Base-by-base conservation (phyloP, 129 eudicot genomes). In the Flaveria trinervia region DNA sequence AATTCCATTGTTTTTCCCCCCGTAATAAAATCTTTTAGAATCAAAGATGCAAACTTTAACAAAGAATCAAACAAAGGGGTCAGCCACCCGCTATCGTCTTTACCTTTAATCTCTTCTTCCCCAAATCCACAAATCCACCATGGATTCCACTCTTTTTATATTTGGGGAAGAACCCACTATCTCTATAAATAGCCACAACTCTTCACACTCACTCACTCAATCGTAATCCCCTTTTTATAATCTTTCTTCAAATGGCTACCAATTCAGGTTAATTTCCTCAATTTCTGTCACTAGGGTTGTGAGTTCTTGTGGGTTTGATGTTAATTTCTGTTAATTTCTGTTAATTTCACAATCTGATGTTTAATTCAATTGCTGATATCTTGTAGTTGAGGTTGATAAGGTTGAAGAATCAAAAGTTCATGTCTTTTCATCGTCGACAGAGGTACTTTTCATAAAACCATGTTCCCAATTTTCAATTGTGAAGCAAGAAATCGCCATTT, bases 351-450 rank as follows among this genome's bases (percentile, higher is more conserved):
- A 11, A 16, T 74, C 30, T 57, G 17, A 28, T 46, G 62, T 70
- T 69, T 22, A 51, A 57, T 68, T 30, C 46, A 39, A 28, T 76
- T 69, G 60, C 41, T 64, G 54, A 49, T 75, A 28, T 52, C 65
- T 72, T 62, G 69, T 45, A 52, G 80, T 68, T 76, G 90, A 81
- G 67, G 56, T 86, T 50, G 80, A 82, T 75, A 78, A 77, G 65
- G 79, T 76, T 3, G 88, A 88, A 78, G 93, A 86, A 26, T 65
- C 78, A 61, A 84, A 77, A 70, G 89, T 86, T 81, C 85, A 88
- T 72, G 88, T 91, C 15, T 91, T 88, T 44, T 80, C 85, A 77
- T 91, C 97, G 51, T 77, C 91, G 0, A 72, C 89, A 1, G 91
- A 91, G 93, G 97, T 82, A 76, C 16, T 12, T 23, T 26, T 18